phyloP scores from a whole-genome alignment of 208 protist species.

The Leishmania gerbilli region DNA sequence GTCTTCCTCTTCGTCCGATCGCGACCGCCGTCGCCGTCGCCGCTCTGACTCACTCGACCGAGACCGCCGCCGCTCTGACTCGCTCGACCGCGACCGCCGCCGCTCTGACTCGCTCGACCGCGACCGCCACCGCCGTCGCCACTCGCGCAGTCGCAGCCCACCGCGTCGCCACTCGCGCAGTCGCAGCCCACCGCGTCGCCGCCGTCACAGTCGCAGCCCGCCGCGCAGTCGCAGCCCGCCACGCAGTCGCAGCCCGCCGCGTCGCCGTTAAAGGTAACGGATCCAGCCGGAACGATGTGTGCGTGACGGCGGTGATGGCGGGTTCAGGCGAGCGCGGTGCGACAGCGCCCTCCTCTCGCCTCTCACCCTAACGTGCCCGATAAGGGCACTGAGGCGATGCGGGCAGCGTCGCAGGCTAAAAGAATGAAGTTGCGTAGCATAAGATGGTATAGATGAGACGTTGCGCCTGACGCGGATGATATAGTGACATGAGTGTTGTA shows the following conservation, averaged over 20 bases:
- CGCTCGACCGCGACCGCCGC: conserved; percentile 13
- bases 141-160: conserved; percentile 32
- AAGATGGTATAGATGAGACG: neutral
- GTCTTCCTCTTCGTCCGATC: conserved; percentile 12
- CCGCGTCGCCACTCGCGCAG: conserved; percentile 41
- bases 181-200: conserved; percentile 39
- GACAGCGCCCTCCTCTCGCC: neutral
- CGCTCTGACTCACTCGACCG: conserved; percentile 23
- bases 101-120: conserved; percentile 15
- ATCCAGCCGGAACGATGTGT: neutral
- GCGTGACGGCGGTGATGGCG: neutral
- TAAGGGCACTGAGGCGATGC: no score
- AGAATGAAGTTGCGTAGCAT: neutral
- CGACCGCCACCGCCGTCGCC: conserved; percentile 36
- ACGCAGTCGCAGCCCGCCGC: conserved; percentile 29
- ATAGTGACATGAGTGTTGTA: neutral
- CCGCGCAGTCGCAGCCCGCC: conserved; percentile 34
- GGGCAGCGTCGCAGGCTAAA: neutral
- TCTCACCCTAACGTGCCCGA: neutral
- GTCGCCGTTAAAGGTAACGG: neutral
- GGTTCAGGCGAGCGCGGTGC: neutral
- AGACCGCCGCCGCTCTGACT: conserved; percentile 25
- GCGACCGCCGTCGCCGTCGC: conserved; percentile 35
- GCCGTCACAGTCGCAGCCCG: conserved; percentile 34
- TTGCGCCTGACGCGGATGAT: neutral